These are phyloP conservation scores for Circinella minor DNA, from an alignment of 371 early-diverging fungal species.

Conservation along the genomic window DNA sequence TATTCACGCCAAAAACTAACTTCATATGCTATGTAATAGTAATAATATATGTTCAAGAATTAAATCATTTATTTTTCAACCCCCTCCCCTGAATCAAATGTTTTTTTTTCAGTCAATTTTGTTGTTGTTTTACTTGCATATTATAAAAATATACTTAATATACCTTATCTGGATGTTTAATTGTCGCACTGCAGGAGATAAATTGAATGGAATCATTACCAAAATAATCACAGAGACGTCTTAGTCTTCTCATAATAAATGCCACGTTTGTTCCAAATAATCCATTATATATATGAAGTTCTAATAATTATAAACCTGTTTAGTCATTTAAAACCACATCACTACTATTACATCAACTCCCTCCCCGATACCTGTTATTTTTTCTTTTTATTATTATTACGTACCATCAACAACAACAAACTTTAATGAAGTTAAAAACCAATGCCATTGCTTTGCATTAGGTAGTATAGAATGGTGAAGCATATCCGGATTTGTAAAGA, in stretches of 20 bases:
- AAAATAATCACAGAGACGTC: slow-evolving; percentile 56
- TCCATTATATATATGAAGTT: slow-evolving; percentile 75
- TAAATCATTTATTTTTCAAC: no score
- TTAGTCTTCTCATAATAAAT: slow-evolving; percentile 68
- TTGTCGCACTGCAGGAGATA: slow-evolving; percentile 67
- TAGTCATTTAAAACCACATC: no score
- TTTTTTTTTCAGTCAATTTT: background rate
- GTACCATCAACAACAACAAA: slow-evolving; percentile 78
- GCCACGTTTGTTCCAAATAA: slow-evolving; percentile 74
- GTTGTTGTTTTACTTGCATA: background rate
- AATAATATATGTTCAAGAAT: background rate
- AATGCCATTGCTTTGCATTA: slow-evolving; percentile 56
- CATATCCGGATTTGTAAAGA: slow-evolving; percentile 88
- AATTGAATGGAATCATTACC: slow-evolving; percentile 58
- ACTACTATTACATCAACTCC: no score
- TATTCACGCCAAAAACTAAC: slow-evolving; percentile 38
- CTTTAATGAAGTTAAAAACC: slow-evolving; percentile 54
- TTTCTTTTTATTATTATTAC: background rate
- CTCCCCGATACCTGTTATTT: no score
- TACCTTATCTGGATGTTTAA: slow-evolving; percentile 57
- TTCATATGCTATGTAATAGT: slow-evolving; percentile 49
- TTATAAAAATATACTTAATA: background rate
- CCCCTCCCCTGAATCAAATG: background rate
- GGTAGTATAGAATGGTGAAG: slow-evolving; percentile 78
- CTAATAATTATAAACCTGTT: slow-evolving; percentile 27